Percentiles rank a stretch among this genome's conserved stretches.
Evolutionary conservation across 306 rosid genomes (phyloP).

Genomic region (Ceratonia siliqua): DNA sequence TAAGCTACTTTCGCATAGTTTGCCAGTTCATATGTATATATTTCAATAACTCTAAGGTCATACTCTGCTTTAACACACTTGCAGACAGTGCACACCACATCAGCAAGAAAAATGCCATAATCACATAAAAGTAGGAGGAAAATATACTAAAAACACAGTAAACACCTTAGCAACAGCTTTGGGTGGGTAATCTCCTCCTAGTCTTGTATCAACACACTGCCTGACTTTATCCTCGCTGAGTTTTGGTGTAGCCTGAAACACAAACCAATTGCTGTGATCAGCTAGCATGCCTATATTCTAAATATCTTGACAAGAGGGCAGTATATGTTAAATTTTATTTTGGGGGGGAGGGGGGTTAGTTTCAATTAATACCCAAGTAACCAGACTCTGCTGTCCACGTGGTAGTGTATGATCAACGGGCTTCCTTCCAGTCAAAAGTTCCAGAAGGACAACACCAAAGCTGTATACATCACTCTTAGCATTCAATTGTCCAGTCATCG

Average conservation of each 20-base stretch:
- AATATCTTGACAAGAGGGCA: conserved; percentile 5
- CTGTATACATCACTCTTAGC: conserved; percentile 95
- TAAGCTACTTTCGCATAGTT: conserved; percentile 18
- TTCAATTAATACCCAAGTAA: conserved; percentile 77
- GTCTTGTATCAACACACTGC: conserved; percentile 85
- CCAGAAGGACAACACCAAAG: conserved; percentile 92
- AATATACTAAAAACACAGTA: neutral
- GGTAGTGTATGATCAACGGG: conserved; percentile 96
- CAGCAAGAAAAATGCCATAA: conserved; percentile 8
- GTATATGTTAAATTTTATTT: neutral
- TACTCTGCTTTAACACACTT: neutral
- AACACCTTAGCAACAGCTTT: conserved; percentile 94
- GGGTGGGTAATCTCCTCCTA: conserved; percentile 84
- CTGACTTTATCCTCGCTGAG: conserved; percentile 94
- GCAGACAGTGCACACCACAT: conserved; percentile 15
- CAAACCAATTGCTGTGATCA: conserved; percentile 35
- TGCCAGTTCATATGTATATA: conserved; percentile 19
- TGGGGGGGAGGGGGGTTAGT: neutral
- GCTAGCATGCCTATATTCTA: conserved; percentile 25
- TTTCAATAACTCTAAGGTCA: conserved; percentile 19
- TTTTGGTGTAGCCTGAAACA: conserved; percentile 88
- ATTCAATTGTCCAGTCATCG: conserved; percentile 96
- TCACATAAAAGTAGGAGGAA: neutral
- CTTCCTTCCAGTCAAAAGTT: conserved; percentile 91
- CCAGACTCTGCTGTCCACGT: conserved; percentile 93